These are phyloP conservation scores for Gymnopilus dilepis DNA, from an alignment of 768 basidiomycete species.

Conservation along the genomic window DNA sequence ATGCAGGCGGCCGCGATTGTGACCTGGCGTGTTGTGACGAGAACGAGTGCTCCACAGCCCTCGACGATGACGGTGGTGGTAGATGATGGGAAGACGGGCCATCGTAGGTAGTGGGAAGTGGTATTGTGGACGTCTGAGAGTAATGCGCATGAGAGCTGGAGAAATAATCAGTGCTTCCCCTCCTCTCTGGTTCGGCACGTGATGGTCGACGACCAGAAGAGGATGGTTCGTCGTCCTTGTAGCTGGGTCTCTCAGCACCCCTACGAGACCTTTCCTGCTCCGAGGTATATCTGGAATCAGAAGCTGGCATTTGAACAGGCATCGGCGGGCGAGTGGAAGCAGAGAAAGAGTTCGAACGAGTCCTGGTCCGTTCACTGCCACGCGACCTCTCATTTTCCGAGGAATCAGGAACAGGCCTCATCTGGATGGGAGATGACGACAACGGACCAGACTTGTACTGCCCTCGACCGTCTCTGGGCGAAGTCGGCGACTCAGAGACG, in stretches of 20 bases:
- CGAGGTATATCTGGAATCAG: slow-evolving; percentile 17
- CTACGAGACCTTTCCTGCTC: slow-evolving; percentile 20
- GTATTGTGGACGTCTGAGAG: slow-evolving; percentile 7
- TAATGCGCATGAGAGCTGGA: slow-evolving; percentile 20
- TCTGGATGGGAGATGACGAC: slow-evolving; percentile 24
- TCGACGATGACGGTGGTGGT: neutral
- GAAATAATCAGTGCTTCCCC: slow-evolving; percentile 3
- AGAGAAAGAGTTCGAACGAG: slow-evolving; percentile 27
- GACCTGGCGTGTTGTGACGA: neutral
- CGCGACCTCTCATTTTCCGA: slow-evolving; percentile 1
- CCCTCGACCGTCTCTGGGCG: slow-evolving; percentile 9
- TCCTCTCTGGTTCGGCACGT: slow-evolving; percentile 16
- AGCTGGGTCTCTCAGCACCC: slow-evolving; percentile 5
- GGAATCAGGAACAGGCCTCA: slow-evolving; percentile 22
- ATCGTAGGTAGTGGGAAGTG: slow-evolving; percentile 4
- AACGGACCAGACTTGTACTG: slow-evolving; percentile 22
- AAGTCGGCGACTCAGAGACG: slow-evolving; percentile 1
- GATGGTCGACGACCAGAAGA: slow-evolving; percentile 1
- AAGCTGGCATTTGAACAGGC: slow-evolving; percentile 3
- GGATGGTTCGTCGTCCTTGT: neutral
- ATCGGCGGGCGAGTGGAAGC: slow-evolving; percentile 15
- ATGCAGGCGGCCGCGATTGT: neutral
- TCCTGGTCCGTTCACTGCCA: slow-evolving; percentile 20
- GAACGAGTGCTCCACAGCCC: neutral
- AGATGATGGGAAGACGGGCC: neutral